These are phyloP conservation scores for Botrytis paeoniae DNA, from an alignment of 2,329 filamentous ascomycete species.

Conservation along the genomic window DNA sequence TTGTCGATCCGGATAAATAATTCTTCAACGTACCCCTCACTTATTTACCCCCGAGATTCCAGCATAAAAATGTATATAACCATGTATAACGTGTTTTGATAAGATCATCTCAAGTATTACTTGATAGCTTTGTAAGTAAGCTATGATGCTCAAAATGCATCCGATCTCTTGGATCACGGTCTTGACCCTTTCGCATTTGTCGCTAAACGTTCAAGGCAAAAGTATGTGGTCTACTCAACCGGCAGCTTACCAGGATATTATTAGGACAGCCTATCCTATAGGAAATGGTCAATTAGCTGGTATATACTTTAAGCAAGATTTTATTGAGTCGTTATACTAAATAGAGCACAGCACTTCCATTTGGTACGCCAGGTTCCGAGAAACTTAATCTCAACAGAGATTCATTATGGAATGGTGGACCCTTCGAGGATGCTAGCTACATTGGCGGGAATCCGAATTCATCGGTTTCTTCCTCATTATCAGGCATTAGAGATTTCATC, in stretches of 20 bases:
- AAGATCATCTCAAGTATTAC: background rate
- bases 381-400: constrained; percentile 49
- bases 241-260: constrained; percentile 27
- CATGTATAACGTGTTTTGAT: background rate
- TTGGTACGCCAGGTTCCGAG: constrained; percentile 41
- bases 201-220: background rate
- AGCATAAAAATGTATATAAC: background rate
- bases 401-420: constrained; percentile 43
- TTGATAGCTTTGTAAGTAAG: background rate
- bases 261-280: constrained; percentile 45
- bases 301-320: constrained; percentile 20
- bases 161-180: background rate
- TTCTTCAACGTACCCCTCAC: constrained; percentile 1
- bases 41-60: background rate
- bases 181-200: background rate
- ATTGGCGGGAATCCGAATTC: constrained; percentile 47
- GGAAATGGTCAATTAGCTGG: constrained; percentile 49
- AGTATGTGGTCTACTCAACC: constrained; percentile 25
- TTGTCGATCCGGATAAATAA: constrained; percentile 1
- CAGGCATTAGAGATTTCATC: constrained; percentile 46
- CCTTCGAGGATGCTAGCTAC: constrained; percentile 27
- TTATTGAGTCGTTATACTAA: background rate
- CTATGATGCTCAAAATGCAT: background rate
- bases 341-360: constrained; percentile 40
- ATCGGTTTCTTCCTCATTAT: constrained; percentile 39